Evolutionary conservation across 495 filamentous ascomycete species (phyloP).

Genomic region (Penicillium cosmopolitanum): DNA sequence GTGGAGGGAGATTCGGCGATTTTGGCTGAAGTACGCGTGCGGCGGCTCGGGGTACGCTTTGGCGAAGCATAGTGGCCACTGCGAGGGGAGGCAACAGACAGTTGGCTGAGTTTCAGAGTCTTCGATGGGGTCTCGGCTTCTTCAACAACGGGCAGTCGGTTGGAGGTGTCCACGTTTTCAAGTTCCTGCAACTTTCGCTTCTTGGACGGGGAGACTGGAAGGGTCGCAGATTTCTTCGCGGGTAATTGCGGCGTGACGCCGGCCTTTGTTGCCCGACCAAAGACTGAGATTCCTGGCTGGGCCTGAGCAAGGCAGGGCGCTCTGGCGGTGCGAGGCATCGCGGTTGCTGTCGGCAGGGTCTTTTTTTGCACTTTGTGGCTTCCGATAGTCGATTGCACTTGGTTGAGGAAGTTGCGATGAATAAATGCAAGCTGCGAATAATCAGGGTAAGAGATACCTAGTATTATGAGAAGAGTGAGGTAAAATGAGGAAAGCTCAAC

Average conservation of each 20-base stretch:
- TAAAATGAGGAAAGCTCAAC: conserved; percentile 20
- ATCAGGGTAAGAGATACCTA: conserved; percentile 33
- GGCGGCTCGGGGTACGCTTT: conserved; percentile 27
- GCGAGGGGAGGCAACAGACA: conserved; percentile 43
- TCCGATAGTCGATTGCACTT: conserved; percentile 9
- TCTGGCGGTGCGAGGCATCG: conserved; percentile 44
- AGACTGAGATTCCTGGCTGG: conserved; percentile 44
- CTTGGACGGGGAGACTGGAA: conserved; percentile 49
- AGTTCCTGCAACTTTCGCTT: conserved; percentile 51
- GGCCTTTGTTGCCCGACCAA: conserved; percentile 49
- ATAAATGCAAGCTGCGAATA: conserved; percentile 28
- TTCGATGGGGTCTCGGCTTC: conserved; percentile 44
- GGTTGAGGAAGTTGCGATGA: conserved; percentile 21
- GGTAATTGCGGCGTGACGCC: conserved; percentile 31
- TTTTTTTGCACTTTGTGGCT: neutral
- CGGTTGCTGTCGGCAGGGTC: conserved; percentile 16
- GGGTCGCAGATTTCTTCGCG: conserved; percentile 26
- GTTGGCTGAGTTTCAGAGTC: conserved; percentile 42
- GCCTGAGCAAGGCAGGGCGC: conserved; percentile 35
- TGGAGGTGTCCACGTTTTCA: conserved; percentile 36
- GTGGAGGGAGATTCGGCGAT: conserved; percentile 17
- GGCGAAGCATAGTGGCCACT: conserved; percentile 42
- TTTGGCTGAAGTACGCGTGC: conserved; percentile 18
- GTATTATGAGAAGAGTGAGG: conserved; percentile 1
- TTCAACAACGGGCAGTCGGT: conserved; percentile 18